These are phyloP conservation scores for Naganishia onofrii DNA, from an alignment of 768 basidiomycete species.

Conservation along the genomic window DNA sequence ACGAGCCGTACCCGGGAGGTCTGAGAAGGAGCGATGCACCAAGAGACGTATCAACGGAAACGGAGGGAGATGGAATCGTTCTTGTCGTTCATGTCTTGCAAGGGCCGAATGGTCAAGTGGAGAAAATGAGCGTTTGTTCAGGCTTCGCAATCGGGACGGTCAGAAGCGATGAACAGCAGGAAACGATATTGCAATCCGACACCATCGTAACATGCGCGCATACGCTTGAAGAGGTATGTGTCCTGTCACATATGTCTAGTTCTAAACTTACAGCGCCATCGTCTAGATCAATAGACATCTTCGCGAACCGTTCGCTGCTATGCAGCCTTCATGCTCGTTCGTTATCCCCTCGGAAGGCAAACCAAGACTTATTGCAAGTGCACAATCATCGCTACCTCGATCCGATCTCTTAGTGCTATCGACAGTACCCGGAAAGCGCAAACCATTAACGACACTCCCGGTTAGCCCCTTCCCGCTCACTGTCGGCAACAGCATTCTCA, in stretches of 20 bases:
- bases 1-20: neutral
- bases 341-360: slow-evolving; percentile 46
- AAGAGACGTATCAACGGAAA: neutral
- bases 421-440: slow-evolving; percentile 33
- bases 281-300: slow-evolving; percentile 28
- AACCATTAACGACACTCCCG: slow-evolving; percentile 57
- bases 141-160: slow-evolving; percentile 58
- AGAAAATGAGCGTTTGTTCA: slow-evolving; percentile 58
- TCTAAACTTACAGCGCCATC: neutral
- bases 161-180: slow-evolving; percentile 32
- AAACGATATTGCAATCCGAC: slow-evolving; percentile 34
- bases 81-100: slow-evolving; percentile 60
- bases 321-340: slow-evolving; percentile 52
- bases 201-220: slow-evolving; percentile 63
- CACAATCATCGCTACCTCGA: slow-evolving; percentile 62
- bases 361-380: slow-evolving; percentile 54
- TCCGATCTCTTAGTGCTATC: slow-evolving; percentile 61
- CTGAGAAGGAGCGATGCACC: neutral
- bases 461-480: slow-evolving; percentile 65
- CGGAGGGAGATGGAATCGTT: slow-evolving; percentile 53
- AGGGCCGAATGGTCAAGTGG: slow-evolving; percentile 51
- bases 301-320: slow-evolving; percentile 38
- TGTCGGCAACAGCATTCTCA: slow-evolving; percentile 56
- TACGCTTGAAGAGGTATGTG: slow-evolving; percentile 61
- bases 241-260: neutral